Conservation (phyloP, 305 asterid species). For the Fraxinus velutina region DNA sequence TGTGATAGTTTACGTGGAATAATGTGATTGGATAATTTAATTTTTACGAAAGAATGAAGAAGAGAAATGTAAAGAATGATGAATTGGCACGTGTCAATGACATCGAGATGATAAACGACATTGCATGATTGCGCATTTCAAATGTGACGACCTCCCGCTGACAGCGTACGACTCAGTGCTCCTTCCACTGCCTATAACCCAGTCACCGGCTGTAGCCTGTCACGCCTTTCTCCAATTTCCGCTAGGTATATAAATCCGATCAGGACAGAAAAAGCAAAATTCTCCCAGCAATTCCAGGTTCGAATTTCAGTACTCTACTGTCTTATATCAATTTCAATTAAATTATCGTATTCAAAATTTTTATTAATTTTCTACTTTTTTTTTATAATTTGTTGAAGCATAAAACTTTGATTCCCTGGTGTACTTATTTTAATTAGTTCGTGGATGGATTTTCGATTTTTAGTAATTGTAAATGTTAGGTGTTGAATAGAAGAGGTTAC, state of each 20-base stretch:
- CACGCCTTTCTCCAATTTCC: slow-evolving; percentile 39
- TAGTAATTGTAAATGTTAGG: slow-evolving; percentile 15
- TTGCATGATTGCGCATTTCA: too few relatives aligned
- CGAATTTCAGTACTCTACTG: background rate
- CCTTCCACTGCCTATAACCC: slow-evolving; percentile 36
- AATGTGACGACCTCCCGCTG: slow-evolving; percentile 30
- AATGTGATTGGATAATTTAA: too few relatives aligned
- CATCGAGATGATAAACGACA: too few relatives aligned
- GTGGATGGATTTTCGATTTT: slow-evolving; percentile 31
- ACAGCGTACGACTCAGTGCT: slow-evolving; percentile 40
- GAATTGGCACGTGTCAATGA: too few relatives aligned
- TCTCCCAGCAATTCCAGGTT: slow-evolving; percentile 38
- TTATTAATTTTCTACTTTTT: background rate
- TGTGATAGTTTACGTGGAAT: too few relatives aligned
- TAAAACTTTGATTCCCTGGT: background rate
- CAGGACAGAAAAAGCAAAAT: slow-evolving; percentile 20
- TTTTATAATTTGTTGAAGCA: slow-evolving; percentile 18
- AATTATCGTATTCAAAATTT: background rate
- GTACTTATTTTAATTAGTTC: background rate
- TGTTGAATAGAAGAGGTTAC: slow-evolving; percentile 24
- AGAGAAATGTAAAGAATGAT: too few relatives aligned
- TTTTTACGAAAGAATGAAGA: too few relatives aligned
- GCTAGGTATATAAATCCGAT: slow-evolving; percentile 51
- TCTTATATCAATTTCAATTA: background rate
- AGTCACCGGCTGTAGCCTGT: slow-evolving; percentile 54